Percentiles rank a stretch among this genome's conserved stretches.
Conservation (phyloP, 2,329 filamentous ascomycete species). For the Aureobasidium melanogenum region DNA sequence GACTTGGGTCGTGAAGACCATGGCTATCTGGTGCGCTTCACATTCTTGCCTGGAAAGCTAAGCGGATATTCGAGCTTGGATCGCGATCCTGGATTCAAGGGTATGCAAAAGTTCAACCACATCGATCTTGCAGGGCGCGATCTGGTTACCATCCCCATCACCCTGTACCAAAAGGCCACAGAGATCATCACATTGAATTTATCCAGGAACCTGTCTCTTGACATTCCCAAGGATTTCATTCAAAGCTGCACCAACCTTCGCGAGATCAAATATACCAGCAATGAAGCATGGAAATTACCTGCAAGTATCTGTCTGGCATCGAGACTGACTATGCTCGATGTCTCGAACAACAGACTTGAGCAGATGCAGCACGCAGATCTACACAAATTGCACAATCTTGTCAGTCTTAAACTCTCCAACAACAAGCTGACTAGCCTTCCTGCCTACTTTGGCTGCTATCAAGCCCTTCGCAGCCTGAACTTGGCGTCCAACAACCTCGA, state of each 20-base stretch:
- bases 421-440: slow-evolving; percentile 78
- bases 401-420: slow-evolving; percentile 89
- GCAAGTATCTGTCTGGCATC: slow-evolving; percentile 73
- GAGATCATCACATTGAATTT: slow-evolving; percentile 95
- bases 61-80: slow-evolving; percentile 66
- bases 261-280: slow-evolving; percentile 93
- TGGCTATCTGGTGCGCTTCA: slow-evolving; percentile 91
- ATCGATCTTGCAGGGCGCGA: slow-evolving; percentile 87
- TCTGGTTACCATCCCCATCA: slow-evolving; percentile 88
- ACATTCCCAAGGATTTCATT: slow-evolving; percentile 93
- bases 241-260: slow-evolving; percentile 83
- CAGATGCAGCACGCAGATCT: slow-evolving; percentile 79
- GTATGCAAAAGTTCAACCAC: slow-evolving; percentile 84
- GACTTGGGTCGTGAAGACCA: slow-evolving; percentile 95
- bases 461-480: slow-evolving; percentile 71
- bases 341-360: slow-evolving; percentile 89
- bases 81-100: slow-evolving; percentile 68
- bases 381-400: slow-evolving; percentile 61
- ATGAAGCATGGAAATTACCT: slow-evolving; percentile 81
- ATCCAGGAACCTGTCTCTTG: slow-evolving; percentile 82
- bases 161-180: slow-evolving; percentile 78
- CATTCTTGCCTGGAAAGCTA: slow-evolving; percentile 83
- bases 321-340: slow-evolving; percentile 78
- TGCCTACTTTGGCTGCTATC: slow-evolving; percentile 72
- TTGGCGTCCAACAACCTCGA: slow-evolving; percentile 89